Conservation (phyloP, 2,329 filamentous ascomycete species). For the Biscogniauxia mediterranea region DNA sequence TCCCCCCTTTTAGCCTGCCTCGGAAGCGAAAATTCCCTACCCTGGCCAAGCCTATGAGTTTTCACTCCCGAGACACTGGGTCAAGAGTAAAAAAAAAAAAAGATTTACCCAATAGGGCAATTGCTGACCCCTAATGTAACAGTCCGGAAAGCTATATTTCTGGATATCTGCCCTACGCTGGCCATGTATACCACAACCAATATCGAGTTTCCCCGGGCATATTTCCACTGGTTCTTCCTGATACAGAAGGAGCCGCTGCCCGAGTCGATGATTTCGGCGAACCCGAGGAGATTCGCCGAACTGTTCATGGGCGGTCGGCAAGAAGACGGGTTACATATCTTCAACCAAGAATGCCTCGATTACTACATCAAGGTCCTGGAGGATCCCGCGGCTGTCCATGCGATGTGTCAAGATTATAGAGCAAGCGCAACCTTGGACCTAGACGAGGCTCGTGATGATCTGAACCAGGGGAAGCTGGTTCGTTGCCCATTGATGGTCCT, state of each 20-base stretch:
- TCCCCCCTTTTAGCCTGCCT: no score
- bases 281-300: constrained; percentile 40
- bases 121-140: no score
- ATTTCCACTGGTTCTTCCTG: constrained; percentile 61
- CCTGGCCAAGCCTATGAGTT: no score
- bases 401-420: constrained; percentile 56
- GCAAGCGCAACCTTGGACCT: constrained; percentile 52
- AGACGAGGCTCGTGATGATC: constrained; percentile 47
- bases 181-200: constrained; percentile 49
- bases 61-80: no score
- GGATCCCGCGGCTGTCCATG: constrained; percentile 42
- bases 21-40: no score
- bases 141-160: constrained; percentile 43
- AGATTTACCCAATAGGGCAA: no score
- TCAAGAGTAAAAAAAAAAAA: no score
- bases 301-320: constrained; percentile 42
- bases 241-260: constrained; percentile 52
- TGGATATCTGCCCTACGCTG: constrained; percentile 56
- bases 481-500: constrained; percentile 46
- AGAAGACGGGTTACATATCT: constrained; percentile 35
- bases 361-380: constrained; percentile 42
- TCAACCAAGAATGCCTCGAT: constrained; percentile 35
- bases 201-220: constrained; percentile 44
- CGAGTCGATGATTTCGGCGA: constrained; percentile 43
- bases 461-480: constrained; percentile 42